These are phyloP conservation scores for Leavenworthia alabamica DNA, from an alignment of 345 rosid genomes.

Conservation along the genomic window DNA sequence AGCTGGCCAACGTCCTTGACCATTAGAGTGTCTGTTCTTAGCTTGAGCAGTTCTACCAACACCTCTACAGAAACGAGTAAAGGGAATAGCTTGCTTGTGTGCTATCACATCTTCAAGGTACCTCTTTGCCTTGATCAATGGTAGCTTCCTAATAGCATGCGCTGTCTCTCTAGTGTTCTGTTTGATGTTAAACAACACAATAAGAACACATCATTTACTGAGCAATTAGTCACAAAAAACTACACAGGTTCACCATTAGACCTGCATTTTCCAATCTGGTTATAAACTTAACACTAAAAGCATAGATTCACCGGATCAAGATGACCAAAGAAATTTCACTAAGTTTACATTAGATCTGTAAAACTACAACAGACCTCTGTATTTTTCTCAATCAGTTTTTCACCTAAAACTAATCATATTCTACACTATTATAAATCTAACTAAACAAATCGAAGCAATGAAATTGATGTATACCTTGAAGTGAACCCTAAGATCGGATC, in stretches of 20 bases:
- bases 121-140: conserved; percentile 88
- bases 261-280: conserved; percentile 34
- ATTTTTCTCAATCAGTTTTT: conserved; percentile 53
- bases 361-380: conserved; percentile 51
- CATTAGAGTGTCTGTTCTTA: too few species aligned
- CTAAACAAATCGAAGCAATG: not conserved
- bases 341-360: conserved; percentile 45
- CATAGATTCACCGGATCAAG: conserved; percentile 66
- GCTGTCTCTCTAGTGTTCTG: conserved; percentile 97
- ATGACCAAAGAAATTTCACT: conserved; percentile 45
- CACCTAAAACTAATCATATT: not conserved
- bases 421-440: not conserved
- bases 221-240: conserved; percentile 35
- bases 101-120: conserved; percentile 92
- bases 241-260: conserved; percentile 49
- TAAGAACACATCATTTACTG: conserved; percentile 41
- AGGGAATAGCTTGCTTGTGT: conserved; percentile 99
- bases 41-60: too few species aligned
- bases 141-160: conserved; percentile 69
- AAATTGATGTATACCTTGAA: conserved; percentile 56
- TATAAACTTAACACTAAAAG: not conserved
- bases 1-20: too few species aligned
- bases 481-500: conserved; percentile 89
- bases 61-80: too few species aligned
- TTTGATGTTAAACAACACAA: not conserved